Evolutionary conservation across 129 eudicot species (phyloP).

Genomic region (Tanacetum coccineum): DNA sequence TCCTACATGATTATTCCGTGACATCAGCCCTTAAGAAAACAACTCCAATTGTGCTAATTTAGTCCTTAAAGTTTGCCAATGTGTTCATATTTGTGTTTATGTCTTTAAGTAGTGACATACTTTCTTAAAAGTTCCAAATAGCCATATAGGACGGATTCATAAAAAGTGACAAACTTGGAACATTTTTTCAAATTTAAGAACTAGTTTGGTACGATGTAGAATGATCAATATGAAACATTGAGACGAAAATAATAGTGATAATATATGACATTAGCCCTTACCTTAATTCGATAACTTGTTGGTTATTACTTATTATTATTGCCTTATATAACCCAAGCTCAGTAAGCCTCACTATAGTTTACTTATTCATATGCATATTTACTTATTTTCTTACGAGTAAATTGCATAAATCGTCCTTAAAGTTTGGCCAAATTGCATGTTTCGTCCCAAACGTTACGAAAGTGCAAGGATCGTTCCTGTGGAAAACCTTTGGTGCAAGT

Average conservation of each 20-base stretch:
- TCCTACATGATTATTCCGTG: too few relatives aligned
- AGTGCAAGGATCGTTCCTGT: too few relatives aligned
- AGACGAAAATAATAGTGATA: neutral
- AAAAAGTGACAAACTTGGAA: neutral
- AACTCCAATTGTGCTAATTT: neutral
- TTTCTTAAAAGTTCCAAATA: too few relatives aligned
- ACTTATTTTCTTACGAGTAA: too few relatives aligned
- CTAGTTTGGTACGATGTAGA: neutral
- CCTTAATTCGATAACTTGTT: neutral
- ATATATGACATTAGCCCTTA: neutral
- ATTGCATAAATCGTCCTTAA: too few relatives aligned
- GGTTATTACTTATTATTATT: constrained; percentile 9
- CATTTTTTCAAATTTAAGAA: neutral
- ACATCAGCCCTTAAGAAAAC: too few relatives aligned
- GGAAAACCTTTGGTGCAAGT: too few relatives aligned
- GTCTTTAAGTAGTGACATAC: neutral
- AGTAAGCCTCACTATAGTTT: constrained; percentile 3
- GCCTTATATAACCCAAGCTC: neutral
- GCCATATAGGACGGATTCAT: too few relatives aligned
- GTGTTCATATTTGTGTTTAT: neutral
- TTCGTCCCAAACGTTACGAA: too few relatives aligned
- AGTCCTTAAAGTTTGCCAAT: neutral
- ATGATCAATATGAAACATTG: neutral
- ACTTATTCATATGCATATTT: constrained; percentile 3
- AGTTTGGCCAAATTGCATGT: too few relatives aligned